Conservation (phyloP, 2,329 filamentous ascomycete species). For the Intubia oerlemansii region DNA sequence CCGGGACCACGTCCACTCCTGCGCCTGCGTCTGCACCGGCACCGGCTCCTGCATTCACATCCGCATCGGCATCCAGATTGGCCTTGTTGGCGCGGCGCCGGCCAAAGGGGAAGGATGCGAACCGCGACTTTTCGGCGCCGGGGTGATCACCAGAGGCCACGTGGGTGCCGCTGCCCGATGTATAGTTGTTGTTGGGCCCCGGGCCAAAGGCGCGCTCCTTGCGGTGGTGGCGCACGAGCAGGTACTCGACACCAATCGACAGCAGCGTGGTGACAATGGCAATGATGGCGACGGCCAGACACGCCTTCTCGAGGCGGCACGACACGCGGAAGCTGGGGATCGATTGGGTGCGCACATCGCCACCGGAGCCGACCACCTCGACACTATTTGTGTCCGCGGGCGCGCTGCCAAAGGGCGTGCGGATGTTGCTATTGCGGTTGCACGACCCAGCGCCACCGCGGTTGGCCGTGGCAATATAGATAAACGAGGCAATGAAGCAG, state of each 20-base stretch:
- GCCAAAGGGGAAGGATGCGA: too few species aligned
- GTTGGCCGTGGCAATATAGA: constrained; percentile 62
- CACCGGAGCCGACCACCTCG: constrained; percentile 24
- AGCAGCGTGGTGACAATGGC: constrained; percentile 26
- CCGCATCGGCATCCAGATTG: too few species aligned
- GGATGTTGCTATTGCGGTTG: constrained; percentile 25
- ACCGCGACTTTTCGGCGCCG: too few species aligned
- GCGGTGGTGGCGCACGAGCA: constrained; percentile 12
- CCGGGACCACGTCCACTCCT: not conserved
- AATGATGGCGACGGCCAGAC: constrained; percentile 58
- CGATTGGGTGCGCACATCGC: constrained; percentile 24
- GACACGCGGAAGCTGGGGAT: constrained; percentile 28
- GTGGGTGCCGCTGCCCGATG: constrained; percentile 13
- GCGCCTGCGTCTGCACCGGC: too few species aligned
- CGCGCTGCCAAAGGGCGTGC: constrained; percentile 49
- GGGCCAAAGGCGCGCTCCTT: constrained; percentile 20
- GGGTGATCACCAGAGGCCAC: constrained; percentile 2
- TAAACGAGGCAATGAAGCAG: constrained; percentile 53
- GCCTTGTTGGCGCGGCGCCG: too few species aligned
- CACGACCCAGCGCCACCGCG: constrained; percentile 47
- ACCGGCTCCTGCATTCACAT: too few species aligned
- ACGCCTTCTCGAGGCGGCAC: constrained; percentile 57
- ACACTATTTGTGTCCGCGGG: constrained; percentile 20
- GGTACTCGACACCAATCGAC: constrained; percentile 10
- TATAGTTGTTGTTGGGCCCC: constrained; percentile 19